Conservation (phyloP, 495 filamentous ascomycete genomes). For the Xylaria scruposa region DNA sequence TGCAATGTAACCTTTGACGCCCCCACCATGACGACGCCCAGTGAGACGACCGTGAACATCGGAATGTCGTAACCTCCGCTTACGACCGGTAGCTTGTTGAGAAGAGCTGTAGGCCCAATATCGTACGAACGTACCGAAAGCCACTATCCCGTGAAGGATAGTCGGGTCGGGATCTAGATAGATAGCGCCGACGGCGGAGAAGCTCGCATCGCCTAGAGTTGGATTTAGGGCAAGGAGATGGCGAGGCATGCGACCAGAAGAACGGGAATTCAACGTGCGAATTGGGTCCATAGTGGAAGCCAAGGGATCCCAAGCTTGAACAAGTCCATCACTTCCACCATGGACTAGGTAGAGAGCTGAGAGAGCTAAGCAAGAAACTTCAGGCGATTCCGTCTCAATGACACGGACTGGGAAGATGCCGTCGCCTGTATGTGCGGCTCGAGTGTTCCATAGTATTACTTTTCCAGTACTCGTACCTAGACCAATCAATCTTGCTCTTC, state of each 20-base stretch:
- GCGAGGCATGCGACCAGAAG: conserved; percentile 73
- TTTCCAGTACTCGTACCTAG: conserved; percentile 80
- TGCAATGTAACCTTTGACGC: conserved; percentile 73
- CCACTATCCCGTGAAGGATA: conserved; percentile 86
- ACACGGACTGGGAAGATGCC: conserved; percentile 69
- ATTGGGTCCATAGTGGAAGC: conserved; percentile 81
- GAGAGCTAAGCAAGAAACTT: conserved; percentile 83
- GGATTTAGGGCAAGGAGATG: conserved; percentile 50
- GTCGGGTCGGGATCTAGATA: conserved; percentile 89
- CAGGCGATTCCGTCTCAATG: conserved; percentile 90
- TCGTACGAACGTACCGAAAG: conserved; percentile 82
- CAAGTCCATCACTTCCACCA: conserved; percentile 92
- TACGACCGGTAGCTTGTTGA: conserved; percentile 48
- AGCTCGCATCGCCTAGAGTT: conserved; percentile 63
- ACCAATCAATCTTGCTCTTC: conserved; percentile 80
- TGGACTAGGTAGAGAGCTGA: conserved; percentile 89
- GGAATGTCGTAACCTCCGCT: conserved; percentile 52
- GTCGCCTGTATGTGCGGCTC: conserved; percentile 61
- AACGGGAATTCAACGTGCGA: conserved; percentile 87
- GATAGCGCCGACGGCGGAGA: conserved; percentile 83
- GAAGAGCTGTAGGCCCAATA: conserved; percentile 93
- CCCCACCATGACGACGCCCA: conserved; percentile 47
- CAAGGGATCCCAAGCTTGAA: conserved; percentile 95
- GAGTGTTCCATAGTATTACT: conserved; percentile 85
- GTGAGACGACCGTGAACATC: conserved; percentile 50